Evolutionary conservation across 192 early-diverging fungal species (phyloP), one percentile per base, ranked within the genome.

Genomic region (Gamsiella multidivaricata): DNA sequence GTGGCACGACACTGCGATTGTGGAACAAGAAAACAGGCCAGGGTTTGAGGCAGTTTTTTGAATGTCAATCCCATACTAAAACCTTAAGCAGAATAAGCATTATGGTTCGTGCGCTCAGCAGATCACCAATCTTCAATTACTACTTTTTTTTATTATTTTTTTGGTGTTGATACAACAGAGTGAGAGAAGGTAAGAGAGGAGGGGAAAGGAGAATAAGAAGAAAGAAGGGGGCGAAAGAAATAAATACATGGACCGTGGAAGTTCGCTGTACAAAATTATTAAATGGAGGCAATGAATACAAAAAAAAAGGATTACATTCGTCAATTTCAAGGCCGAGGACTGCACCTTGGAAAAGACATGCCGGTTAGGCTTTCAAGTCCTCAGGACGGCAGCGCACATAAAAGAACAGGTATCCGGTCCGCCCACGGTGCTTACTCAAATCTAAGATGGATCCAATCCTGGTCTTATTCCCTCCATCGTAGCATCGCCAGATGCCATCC

Each of bases 1-100:
- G 42, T 84, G 15, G 34, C 55, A 23, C 25, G 42, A 4, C n/a
- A 70, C 3, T 84, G 83, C 55, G 54, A 65, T 36, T 84, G 83
- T 18, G 11, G 32, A 9, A 53, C 6, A 8, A 31, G 6, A 15
- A 25, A 29, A 47, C 2, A n/a, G 29, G 11, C 11, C n/a, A n/a
- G n/a, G n/a, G n/a, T n/a, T n/a, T n/a, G n/a, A n/a, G n/a, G n/a
- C n/a, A n/a, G n/a, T n/a, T n/a, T n/a, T n/a, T n/a, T n/a, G n/a
- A n/a, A n/a, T n/a, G n/a, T n/a, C n/a, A n/a, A n/a, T n/a, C n/a
- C n/a, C n/a, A n/a, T n/a, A n/a, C n/a, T n/a, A n/a, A n/a, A n/a
- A n/a, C n/a, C n/a, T n/a, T n/a, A n/a, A n/a, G n/a, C n/a, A n/a
- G n/a, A n/a, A n/a, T n/a, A n/a, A n/a, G n/a, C n/a, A n/a, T n/a